phyloP scores from a whole-genome alignment of 1,284 basidiomycete genomes.

The Rhodotorula mucilaginosa region DNA sequence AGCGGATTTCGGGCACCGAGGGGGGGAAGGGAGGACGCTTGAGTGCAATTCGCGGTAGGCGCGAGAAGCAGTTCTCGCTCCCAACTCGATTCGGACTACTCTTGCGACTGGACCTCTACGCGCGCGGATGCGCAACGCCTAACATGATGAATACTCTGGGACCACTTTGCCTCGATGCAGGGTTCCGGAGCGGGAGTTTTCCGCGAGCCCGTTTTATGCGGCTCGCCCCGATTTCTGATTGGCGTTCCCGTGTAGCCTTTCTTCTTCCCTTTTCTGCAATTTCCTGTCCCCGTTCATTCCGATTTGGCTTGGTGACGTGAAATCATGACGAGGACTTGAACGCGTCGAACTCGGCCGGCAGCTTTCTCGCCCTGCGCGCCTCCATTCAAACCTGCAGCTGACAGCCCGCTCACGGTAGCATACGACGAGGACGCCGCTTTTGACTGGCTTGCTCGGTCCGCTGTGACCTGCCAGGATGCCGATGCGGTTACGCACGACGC shows the following conservation, averaged over 20 bases:
- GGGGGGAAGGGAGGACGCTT: slow-evolving; percentile 7
- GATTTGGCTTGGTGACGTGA: too few relatives aligned
- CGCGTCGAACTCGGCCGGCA: too few relatives aligned
- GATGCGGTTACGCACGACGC: slow-evolving; percentile 4
- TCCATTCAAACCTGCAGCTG: too few relatives aligned
- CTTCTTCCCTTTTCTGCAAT: not conserved
- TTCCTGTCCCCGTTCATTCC: not conserved
- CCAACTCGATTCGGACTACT: slow-evolving; percentile 34
- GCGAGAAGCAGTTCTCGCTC: not conserved
- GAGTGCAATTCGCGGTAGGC: slow-evolving; percentile 24
- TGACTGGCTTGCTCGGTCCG: not conserved
- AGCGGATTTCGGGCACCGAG: too few relatives aligned
- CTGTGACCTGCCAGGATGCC: slow-evolving; percentile 2
- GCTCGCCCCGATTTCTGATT: slow-evolving; percentile 17
- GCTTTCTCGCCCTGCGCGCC: too few relatives aligned
- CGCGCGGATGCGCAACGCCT: not conserved
- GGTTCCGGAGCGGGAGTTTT: not conserved
- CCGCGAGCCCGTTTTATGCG: slow-evolving; percentile 11
- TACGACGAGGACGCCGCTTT: too few relatives aligned
- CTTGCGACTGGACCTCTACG: slow-evolving; percentile 14
- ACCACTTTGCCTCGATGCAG: too few relatives aligned
- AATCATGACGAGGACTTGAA: not conserved
- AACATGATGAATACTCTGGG: slow-evolving; percentile 3
- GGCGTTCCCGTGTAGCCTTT: not conserved
- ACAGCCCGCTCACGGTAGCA: too few relatives aligned